Evolutionary conservation across 108 stramenopile genomes (phyloP).

Genomic region (Pseudonitzschia pungens): DNA sequence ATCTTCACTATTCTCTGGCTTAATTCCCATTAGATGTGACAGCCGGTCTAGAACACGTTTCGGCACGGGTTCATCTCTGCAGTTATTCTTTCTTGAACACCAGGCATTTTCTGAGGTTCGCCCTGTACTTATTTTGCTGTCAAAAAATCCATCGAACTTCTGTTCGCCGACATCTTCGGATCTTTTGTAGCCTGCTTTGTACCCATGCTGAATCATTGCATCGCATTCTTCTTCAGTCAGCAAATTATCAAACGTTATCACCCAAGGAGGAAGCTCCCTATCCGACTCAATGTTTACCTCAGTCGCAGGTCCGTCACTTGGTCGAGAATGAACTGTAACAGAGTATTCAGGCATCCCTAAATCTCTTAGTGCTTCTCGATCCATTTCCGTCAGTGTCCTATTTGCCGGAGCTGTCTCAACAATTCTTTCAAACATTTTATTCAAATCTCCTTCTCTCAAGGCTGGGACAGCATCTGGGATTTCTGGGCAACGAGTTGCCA

Average conservation of each 20-base stretch:
- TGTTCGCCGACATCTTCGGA: constrained; percentile 70
- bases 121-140: constrained; percentile 34
- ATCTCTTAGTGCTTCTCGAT: constrained; percentile 31
- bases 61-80: constrained; percentile 42
- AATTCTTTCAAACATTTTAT: constrained; percentile 76
- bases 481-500: constrained; percentile 31
- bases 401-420: constrained; percentile 75
- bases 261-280: constrained; percentile 66
- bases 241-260: constrained; percentile 85
- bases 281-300: constrained; percentile 42
- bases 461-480: constrained; percentile 44
- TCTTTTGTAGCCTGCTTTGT: constrained; percentile 66
- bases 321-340: constrained; percentile 64
- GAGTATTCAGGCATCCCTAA: constrained; percentile 67
- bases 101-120: constrained; percentile 71
- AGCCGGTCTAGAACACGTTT: constrained; percentile 59
- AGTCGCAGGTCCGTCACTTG: constrained; percentile 37
- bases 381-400: constrained; percentile 46
- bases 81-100: constrained; percentile 76
- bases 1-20: constrained; percentile 57
- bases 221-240: constrained; percentile 73
- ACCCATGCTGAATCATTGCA: constrained; percentile 63
- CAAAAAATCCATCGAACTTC: constrained; percentile 45
- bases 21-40: constrained; percentile 44
- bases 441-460: constrained; percentile 61